A percentile compares a stretch with the other conserved stretches of the same genome.
phyloP scores from a whole-genome alignment of 768 basidiomycete species.

The Cyclocybe cylindracea region DNA sequence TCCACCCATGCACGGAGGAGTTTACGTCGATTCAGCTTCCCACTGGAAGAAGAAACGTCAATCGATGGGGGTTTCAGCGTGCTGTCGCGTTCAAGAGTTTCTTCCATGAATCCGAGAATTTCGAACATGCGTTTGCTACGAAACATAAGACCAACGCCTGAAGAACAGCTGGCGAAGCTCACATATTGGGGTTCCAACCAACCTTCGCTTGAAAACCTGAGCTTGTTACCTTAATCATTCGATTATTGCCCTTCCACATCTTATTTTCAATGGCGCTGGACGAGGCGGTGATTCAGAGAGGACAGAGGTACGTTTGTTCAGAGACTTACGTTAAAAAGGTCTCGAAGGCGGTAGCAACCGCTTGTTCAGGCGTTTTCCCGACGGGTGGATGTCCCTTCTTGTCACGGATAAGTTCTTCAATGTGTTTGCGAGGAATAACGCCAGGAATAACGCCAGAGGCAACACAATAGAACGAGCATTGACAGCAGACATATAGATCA shows the following conservation, averaged over 20 bases:
- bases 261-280: conserved; percentile 73
- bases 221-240: conserved; percentile 55
- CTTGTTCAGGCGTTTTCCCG: conserved; percentile 55
- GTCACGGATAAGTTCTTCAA: conserved; percentile 66
- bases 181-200: conserved; percentile 67
- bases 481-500: conserved; percentile 84
- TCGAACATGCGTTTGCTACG: conserved; percentile 47
- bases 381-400: conserved; percentile 57
- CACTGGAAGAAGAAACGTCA: conserved; percentile 44
- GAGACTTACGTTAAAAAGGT: conserved; percentile 62
- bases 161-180: conserved; percentile 20
- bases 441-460: conserved; percentile 73
- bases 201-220: conserved; percentile 60
- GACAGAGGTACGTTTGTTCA: neutral
- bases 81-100: conserved; percentile 36
- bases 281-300: conserved; percentile 5
- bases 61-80: conserved; percentile 58
- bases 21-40: conserved; percentile 54
- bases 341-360: conserved; percentile 60
- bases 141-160: too few species aligned
- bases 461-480: conserved; percentile 75
- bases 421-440: conserved; percentile 60
- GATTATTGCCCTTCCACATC: conserved; percentile 69
- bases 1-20: conserved; percentile 85
- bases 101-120: conserved; percentile 42